Evolutionary conservation across 2,329 filamentous ascomycete species (phyloP).

Genomic region (Coniosporium tulheliwenetii): DNA sequence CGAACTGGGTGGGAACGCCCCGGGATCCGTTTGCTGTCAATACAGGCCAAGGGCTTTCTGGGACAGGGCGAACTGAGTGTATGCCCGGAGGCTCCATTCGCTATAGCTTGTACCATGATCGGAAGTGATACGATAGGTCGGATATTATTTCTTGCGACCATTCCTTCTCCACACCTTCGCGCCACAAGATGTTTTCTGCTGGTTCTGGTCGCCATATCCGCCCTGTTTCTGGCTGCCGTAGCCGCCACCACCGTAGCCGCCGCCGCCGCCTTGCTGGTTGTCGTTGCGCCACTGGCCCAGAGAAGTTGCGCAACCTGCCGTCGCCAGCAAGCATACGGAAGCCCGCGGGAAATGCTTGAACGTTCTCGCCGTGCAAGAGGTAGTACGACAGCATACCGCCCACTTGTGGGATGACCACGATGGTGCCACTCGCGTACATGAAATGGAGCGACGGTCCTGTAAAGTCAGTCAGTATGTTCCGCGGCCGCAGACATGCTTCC

Average conservation of each 20-base stretch:
- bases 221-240: no score
- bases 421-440: constrained; percentile 48
- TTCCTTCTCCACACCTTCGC: no score
- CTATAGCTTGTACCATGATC: no score
- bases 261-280: constrained; percentile 39
- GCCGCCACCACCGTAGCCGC: no score
- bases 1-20: constrained; percentile 43
- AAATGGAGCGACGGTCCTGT: constrained; percentile 60
- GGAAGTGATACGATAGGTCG: no score
- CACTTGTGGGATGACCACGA: constrained; percentile 54
- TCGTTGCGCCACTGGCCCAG: constrained; percentile 48
- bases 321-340: constrained; percentile 77
- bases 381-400: constrained; percentile 81
- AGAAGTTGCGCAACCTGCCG: constrained; percentile 52
- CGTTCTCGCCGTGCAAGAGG: constrained; percentile 49
- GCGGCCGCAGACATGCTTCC: neutral
- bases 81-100: constrained; percentile 45
- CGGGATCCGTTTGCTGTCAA: constrained; percentile 63
- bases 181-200: no score
- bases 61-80: constrained; percentile 50
- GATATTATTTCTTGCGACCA: no score
- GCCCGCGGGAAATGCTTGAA: constrained; percentile 58
- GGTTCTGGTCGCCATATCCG: no score
- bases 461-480: neutral
- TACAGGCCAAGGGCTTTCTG: constrained; percentile 90